Evolutionary conservation across 2,329 filamentous ascomycete genomes (phyloP), one percentile per base, ranked within the genome.

Genomic region (Corniculantispora saksenae): DNA sequence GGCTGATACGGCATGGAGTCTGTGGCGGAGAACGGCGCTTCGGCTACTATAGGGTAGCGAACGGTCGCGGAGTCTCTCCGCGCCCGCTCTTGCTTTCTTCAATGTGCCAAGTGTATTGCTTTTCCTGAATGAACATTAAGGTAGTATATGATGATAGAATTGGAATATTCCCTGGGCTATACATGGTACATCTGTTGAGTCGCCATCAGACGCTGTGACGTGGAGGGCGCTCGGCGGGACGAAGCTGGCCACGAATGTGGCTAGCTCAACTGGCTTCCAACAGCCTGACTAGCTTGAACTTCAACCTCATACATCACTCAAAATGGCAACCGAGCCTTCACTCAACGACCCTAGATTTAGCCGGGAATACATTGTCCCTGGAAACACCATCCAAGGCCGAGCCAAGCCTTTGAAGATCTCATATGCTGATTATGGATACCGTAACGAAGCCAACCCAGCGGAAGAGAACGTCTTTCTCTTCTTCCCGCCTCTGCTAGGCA

Each of bases 391-490:
- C 13, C 21, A 57, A 6, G 68, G 64, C 13, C 69, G 69, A 21
- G 7, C 67, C 35, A 57, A 51, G 15, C 27, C 45, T 2, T 10
- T 64, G 1, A 64, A 64, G 13, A 59, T 75, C 19, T 67, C 64
- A 8, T 77, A 76, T 59, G 70, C 72, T 66, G 76, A 75, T 69
- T 75, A 69, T 55, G 74, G 74, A 60, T 76, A 75, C 64, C 72
- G 69, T 61, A 70, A 75, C 61, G 69, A 69, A 27, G 67, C 58
- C 2, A 48, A 69, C 27, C 70, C 72, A 0, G 68, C 71, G 12
- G 59, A 69, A 17, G 73, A 75, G 19, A 66, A 69, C 27, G 71
- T 76, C 2, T 58, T 75, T 2, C 69, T 78, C 29, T 71, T 75
- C 66, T 75, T 73, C 64, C 65, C 67, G 8, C 70, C 73, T 1